Base-by-base conservation (phyloP, 2,329 filamentous ascomycete genomes). In the Botrytis sinoallii region DNA sequence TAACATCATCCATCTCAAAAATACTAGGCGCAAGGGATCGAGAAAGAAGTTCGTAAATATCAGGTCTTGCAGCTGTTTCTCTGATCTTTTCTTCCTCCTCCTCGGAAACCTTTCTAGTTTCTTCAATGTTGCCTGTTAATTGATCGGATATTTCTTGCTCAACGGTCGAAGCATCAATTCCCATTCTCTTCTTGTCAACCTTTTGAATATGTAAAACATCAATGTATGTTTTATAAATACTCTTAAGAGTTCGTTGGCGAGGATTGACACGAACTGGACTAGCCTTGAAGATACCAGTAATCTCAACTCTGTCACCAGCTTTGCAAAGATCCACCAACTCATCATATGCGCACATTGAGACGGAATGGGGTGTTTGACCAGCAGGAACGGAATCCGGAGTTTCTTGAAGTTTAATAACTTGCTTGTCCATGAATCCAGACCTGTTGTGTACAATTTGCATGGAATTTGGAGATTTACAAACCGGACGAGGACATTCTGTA, bases 381-480 rank as follows among this genome's bases (percentile, higher is more conserved):
- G 97, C 92, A 67, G 96, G 96, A 29, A 99, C 92, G 55, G 90
- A 93, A 82, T 99, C 96, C 0, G 96, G 96, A 0, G 96, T 99
- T 83, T 99, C 96, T 83, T 99, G 96, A 59, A 99, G 87, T 83
- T 99, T 99, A 84, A 99, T 97, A 74, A 99, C 94, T 82, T 99
- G 96, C 85, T 99, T 99, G 82, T 99, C 96, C 72, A 95, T 92
- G 80, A 99, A 99, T 14, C 89, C 89, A 78, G 94, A 98, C 75
- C 96, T 91, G 83, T 99, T 99, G 85, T 99, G 96, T 32, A 98
- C 88, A 78, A 99, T 97, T 81, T 98, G 93, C 95, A 99, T 98
- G 2, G 95, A 97, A 84, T 99, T 98, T 81, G 91, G 92, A 72
- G 92, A 91, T 68, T 89, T 87, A 84, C 96, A 99, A 72, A 92